These are phyloP conservation scores for Hypericum perforatum DNA, from an alignment of 345 rosid species.

Conservation along the genomic window DNA sequence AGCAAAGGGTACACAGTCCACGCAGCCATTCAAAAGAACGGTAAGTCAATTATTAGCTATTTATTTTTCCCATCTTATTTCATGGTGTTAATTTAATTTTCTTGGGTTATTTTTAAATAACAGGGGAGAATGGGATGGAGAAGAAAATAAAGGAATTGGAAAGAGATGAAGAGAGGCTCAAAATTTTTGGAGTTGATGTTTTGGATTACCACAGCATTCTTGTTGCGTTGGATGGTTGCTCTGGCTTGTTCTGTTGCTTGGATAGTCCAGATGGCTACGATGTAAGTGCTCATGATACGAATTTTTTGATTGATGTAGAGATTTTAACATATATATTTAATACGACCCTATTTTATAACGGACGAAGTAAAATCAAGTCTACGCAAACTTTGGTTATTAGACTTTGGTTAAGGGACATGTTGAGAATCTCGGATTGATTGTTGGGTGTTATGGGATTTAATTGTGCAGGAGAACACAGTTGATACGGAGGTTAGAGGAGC, in stretches of 20 bases:
- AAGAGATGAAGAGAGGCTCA: slow-evolving; percentile 41
- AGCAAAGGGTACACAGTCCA: slow-evolving; percentile 68
- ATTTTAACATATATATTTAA: no score
- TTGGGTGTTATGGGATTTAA: neutral
- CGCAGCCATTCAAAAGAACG: slow-evolving; percentile 61
- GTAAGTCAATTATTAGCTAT: slow-evolving; percentile 15
- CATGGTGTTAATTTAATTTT: neutral
- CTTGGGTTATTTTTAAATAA: slow-evolving; percentile 2
- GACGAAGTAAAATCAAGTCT: no score
- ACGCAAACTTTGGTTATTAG: no score
- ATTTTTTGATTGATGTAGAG: no score
- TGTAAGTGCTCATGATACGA: slow-evolving; percentile 22
- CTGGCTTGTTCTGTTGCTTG: slow-evolving; percentile 64
- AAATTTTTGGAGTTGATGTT: slow-evolving; percentile 46
- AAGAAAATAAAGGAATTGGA: slow-evolving; percentile 58
- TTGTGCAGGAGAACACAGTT: slow-evolving; percentile 36
- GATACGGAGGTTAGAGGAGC: slow-evolving; percentile 83
- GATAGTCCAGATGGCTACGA: slow-evolving; percentile 57
- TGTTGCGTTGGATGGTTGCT: slow-evolving; percentile 55
- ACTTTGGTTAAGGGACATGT: no score
- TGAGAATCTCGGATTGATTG: no score
- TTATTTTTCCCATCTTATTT: neutral
- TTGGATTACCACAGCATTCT: slow-evolving; percentile 76
- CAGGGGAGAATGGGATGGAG: slow-evolving; percentile 52
- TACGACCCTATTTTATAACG: no score